Base-by-base conservation (phyloP, 1,284 basidiomycete species). In the Ganoderma multipileum region DNA sequence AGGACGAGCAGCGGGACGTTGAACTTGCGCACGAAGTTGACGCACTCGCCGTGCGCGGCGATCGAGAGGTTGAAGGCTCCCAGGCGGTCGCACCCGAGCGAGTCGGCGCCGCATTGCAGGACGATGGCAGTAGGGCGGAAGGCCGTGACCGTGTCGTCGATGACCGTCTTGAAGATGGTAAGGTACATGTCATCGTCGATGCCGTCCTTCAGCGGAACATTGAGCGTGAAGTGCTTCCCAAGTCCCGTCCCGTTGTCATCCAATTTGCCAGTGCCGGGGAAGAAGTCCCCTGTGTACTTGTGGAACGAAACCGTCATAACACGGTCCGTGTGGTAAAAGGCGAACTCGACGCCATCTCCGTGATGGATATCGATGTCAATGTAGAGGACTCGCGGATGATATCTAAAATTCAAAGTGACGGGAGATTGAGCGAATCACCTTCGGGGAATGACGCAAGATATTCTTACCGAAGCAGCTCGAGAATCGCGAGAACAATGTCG, bases 251-350 rank as follows among this genome's bases (percentile, higher is more conserved):
- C 93, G 68, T 95, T 94, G 81, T 98, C 96, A 75, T 95, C 94
- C 14, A 97, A 86, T 78, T 96, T 95, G 18, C 96, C 96, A 0
- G 96, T 98, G 0, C 96, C 95, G 0, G 96, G 96, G 81, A 99
- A 99, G 84, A 99, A 99, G 77, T 98, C 96, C 71, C 95, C 95
- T 2, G 95, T 97, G 83, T 98, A 99, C 82, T 99, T 99, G 86
- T 99, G 97, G 82, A 99, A 99, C 0, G 97, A 99, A 26, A 98
- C 95, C 0, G 98, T 99, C 89, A 99, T 93, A 68, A 99, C 97
- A 28, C 98, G 92, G 76, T 99, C 97, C 44, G 96, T 95, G 75
- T 97, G 93, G 82, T 98, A 99, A 81, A 99, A 99, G 0, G 98
- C 98, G 72, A 97, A 93, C 79, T 98, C 97, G 7, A 98, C 96